phyloP scores from a whole-genome alignment of 768 basidiomycete species.

The Amanita muscaria region DNA sequence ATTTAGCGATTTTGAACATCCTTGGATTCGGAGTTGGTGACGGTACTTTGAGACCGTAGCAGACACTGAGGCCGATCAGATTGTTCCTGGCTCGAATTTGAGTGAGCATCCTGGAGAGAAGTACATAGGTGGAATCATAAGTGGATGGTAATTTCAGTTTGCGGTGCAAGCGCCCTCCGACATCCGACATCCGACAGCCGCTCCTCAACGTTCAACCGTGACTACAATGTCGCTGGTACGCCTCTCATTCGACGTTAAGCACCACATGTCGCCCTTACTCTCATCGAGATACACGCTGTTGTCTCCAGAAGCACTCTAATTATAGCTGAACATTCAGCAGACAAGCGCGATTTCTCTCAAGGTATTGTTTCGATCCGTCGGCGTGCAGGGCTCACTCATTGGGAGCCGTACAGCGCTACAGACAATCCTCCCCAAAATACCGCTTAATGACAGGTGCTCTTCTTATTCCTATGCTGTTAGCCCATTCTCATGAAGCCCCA shows the following conservation, averaged over 20 bases:
- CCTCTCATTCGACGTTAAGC: background rate
- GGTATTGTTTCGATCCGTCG: constrained; percentile 35
- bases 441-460: constrained; percentile 76
- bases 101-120: too few species aligned
- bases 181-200: too few species aligned
- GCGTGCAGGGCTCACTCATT: background rate
- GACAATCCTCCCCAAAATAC: constrained; percentile 91
- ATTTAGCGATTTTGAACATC: too few species aligned
- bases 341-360: constrained; percentile 82
- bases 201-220: too few species aligned
- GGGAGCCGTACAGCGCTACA: constrained; percentile 49
- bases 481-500: constrained; percentile 8
- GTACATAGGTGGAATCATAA: too few species aligned
- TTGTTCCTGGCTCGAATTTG: too few species aligned
- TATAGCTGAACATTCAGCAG: constrained; percentile 80
- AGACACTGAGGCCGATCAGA: too few species aligned
- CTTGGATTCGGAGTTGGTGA: too few species aligned
- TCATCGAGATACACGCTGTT: constrained; percentile 66
- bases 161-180: too few species aligned
- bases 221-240: constrained; percentile 25
- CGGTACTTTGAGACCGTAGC: too few species aligned
- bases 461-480: constrained; percentile 10
- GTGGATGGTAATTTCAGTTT: too few species aligned
- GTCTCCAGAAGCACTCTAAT: constrained; percentile 72
- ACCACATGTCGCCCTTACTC: background rate